Percentiles rank a stretch among this genome's conserved stretches.
phyloP scores from a whole-genome alignment of 257 asterid genomes.

The Mentha longifolia region DNA sequence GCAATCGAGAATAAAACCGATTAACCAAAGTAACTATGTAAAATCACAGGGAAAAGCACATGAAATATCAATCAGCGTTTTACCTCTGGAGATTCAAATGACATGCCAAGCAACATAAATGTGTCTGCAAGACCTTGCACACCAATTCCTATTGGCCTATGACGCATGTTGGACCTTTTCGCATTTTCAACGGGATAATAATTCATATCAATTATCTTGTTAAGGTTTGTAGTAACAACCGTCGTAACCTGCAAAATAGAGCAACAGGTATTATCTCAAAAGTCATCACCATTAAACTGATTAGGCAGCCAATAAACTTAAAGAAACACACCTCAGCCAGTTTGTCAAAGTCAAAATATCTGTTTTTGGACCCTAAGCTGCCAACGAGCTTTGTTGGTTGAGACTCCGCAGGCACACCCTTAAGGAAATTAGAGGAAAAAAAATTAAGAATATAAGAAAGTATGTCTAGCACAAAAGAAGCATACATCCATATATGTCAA shows the following conservation, averaged over 20 bases:
- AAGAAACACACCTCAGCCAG: conserved; percentile 76
- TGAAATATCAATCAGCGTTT: conserved; percentile 1
- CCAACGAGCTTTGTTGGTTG: conserved; percentile 97
- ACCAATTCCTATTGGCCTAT: conserved; percentile 96
- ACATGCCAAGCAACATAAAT: conserved; percentile 94
- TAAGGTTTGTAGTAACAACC: conserved; percentile 75
- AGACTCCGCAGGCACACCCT: conserved; percentile 85
- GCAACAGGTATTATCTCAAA: neutral
- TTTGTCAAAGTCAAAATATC: conserved; percentile 91
- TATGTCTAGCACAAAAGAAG: neutral
- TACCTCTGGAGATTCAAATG: conserved; percentile 98
- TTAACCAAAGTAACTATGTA: neutral
- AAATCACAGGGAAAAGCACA: neutral
- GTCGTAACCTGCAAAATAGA: conserved; percentile 67
- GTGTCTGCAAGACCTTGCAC: conserved; percentile 98
- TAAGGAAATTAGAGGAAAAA: conserved; percentile 6
- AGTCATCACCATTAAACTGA: neutral
- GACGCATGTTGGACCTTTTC: conserved; percentile 77
- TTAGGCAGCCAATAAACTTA: neutral
- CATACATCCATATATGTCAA: neutral
- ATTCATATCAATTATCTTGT: conserved; percentile 86
- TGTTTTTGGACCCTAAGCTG: conserved; percentile 76
- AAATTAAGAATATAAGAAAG: neutral
- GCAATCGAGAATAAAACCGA: conserved; percentile 25
- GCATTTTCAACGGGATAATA: conserved; percentile 98